A percentile compares a stretch with the other conserved stretches of the same genome.
Conservation (phyloP, 2,329 filamentous ascomycete species). For the Penicillium corylophilum region DNA sequence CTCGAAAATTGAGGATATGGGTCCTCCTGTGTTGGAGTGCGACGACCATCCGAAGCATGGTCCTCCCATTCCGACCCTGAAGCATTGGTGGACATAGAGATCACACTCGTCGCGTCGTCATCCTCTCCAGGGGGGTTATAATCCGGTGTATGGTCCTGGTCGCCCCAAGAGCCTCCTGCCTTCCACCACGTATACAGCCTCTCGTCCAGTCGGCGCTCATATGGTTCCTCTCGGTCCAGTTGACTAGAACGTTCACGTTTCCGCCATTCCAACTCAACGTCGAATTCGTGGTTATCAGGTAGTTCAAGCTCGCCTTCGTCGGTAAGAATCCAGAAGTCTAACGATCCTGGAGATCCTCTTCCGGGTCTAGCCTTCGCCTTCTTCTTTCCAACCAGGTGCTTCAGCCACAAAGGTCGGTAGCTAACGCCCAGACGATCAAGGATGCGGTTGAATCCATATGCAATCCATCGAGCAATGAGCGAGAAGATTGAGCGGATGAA, state of each 20-base stretch:
- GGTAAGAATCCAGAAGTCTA: conserved; percentile 56
- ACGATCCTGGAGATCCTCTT: conserved; percentile 24
- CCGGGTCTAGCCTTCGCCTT: conserved; percentile 18
- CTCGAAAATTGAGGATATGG: conserved; percentile 48
- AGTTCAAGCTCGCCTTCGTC: conserved; percentile 56
- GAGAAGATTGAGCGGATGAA: conserved; percentile 74
- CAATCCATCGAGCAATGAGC: conserved; percentile 60
- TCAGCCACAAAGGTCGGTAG: conserved; percentile 64
- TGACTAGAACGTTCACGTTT: conserved; percentile 53
- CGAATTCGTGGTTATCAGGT: conserved; percentile 64
- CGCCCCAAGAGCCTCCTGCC: conserved; percentile 79
- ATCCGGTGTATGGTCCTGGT: conserved; percentile 75
- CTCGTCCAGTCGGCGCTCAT: conserved; percentile 68
- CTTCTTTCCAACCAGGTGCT: conserved; percentile 33
- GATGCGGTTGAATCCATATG: conserved; percentile 54
- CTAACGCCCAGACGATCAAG: conserved; percentile 62
- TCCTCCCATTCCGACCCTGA: conserved; percentile 52
- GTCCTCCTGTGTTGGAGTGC: conserved; percentile 71
- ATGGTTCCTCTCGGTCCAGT: conserved; percentile 42
- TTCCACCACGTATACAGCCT: conserved; percentile 85
- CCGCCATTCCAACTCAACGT: conserved; percentile 78
- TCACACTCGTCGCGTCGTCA: conserved; percentile 75
- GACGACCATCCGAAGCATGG: conserved; percentile 49
- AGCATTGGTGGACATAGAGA: conserved; percentile 62
- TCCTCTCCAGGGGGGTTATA: conserved; percentile 61